Percentiles rank a stretch among this genome's conserved stretches.
Conservation (phyloP, 768 basidiomycete species). For the Boletus tylopilopsis region DNA sequence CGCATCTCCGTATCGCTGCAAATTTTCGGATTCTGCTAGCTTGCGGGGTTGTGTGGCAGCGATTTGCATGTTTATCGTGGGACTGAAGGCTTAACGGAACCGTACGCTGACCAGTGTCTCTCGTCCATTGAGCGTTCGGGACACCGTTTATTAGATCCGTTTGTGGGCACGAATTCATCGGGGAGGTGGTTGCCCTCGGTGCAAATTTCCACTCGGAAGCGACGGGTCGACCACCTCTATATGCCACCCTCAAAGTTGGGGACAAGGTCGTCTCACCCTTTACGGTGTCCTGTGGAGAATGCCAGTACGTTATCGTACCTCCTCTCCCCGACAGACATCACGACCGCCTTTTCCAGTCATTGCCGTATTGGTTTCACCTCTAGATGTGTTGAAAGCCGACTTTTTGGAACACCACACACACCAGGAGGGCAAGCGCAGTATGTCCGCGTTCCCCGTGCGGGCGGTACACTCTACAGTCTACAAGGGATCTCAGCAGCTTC, state of each 20-base stretch:
- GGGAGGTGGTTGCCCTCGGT: constrained; percentile 67
- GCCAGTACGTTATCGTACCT: constrained; percentile 51
- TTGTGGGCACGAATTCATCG: constrained; percentile 77
- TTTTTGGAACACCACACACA: constrained; percentile 65
- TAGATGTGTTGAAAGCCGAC: constrained; percentile 54
- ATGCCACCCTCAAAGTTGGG: constrained; percentile 61
- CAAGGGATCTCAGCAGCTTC: constrained; percentile 36
- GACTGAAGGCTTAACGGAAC: constrained; percentile 46
- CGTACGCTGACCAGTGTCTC: constrained; percentile 40
- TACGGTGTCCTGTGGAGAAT: constrained; percentile 80
- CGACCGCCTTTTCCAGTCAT: constrained; percentile 38
- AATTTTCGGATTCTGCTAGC: constrained; percentile 32
- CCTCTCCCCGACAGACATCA: background rate
- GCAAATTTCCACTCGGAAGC: constrained; percentile 44
- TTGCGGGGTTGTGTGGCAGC: constrained; percentile 68
- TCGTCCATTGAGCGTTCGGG: background rate
- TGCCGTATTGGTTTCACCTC: constrained; percentile 73
- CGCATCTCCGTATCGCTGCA: background rate
- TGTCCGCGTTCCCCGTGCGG: constrained; percentile 73
- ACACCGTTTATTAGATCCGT: constrained; percentile 43
- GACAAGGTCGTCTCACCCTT: constrained; percentile 81
- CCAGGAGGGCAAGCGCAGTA: constrained; percentile 81
- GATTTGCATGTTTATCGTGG: constrained; percentile 77
- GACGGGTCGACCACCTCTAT: constrained; percentile 55
- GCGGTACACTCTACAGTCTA: constrained; percentile 71